A percentile compares a stretch with the other conserved stretches of the same genome.
These are phyloP conservation scores for Plasmopara halstedii DNA, from an alignment of 352 stramenopile species.

Conservation along the genomic window DNA sequence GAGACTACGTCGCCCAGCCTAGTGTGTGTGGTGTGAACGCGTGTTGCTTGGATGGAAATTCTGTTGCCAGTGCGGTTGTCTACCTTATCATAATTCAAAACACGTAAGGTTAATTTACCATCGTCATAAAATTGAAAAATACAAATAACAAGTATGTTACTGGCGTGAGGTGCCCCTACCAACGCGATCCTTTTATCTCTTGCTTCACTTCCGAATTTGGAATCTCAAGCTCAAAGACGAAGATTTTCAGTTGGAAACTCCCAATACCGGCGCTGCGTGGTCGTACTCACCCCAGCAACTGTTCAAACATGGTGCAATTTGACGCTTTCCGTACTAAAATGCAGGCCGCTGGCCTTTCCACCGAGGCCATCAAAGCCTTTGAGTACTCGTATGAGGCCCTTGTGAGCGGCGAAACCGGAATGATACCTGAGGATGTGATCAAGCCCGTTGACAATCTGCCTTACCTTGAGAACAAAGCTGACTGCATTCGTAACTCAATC, in stretches of 20 bases:
- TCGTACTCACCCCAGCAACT: constrained; percentile 20
- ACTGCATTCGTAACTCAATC: constrained; percentile 67
- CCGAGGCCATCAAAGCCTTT: constrained; percentile 96
- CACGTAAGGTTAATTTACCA: background rate
- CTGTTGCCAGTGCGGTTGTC: too few relatives aligned
- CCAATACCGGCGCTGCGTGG: constrained; percentile 22
- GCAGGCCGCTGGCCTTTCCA: constrained; percentile 90
- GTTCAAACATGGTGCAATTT: constrained; percentile 48
- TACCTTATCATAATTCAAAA: too few relatives aligned
- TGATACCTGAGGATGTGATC: constrained; percentile 95
- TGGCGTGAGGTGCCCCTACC: constrained; percentile 1
- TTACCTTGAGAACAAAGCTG: constrained; percentile 74
- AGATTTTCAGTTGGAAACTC: constrained; percentile 32
- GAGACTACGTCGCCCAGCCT: too few relatives aligned
- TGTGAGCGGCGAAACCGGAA: constrained; percentile 90
- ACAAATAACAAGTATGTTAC: constrained; percentile 9
- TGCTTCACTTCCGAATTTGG: constrained; percentile 25
- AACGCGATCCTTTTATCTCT: constrained; percentile 15
- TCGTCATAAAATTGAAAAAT: constrained; percentile 6
- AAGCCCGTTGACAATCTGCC: constrained; percentile 66
- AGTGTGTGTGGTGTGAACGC: too few relatives aligned
- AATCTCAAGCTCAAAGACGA: constrained; percentile 30
- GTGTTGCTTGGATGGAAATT: too few relatives aligned
- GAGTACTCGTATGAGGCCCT: constrained; percentile 96
- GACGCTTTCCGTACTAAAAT: constrained; percentile 93